Base-by-base conservation (phyloP, 768 basidiomycete species). In the Omphalotus guepiniiformis region DNA sequence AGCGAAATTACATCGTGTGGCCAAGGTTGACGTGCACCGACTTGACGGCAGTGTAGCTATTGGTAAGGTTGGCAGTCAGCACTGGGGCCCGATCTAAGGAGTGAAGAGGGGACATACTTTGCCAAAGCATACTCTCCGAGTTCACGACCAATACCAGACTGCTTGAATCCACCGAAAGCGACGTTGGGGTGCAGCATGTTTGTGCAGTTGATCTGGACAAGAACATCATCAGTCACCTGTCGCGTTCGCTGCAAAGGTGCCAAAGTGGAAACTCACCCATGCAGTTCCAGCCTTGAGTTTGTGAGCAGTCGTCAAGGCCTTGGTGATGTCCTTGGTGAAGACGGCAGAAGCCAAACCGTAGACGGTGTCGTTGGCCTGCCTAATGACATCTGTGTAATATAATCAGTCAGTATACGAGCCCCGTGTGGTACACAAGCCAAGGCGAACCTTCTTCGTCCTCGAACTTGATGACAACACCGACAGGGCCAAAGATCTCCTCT, bases 331-430 rank as follows among this genome's bases (percentile, higher is more conserved):
- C 57, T 74, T 67, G 38, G 85, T 77, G 71, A 88, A 89, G 47
- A 93, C 77, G 6, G 85, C 82, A 2, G 83, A 80, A 6, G 86
- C 88, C 23, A 93, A 76, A 34, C 92, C 92, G 66, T 90, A 90
- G 41, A 70, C 53, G 0, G 84, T 82, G 60, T 91, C 80, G 68
- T 93, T 93, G 36, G 88, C 91, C 60, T 74, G 69, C 29, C 63
- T 63, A 47, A 82, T 59, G 25, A 71, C 76, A 45, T 83, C 80
- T 45, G 35, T 15, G 18, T 19, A 23, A 4, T n/a, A 21, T 4
- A n/a, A 19, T 7, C 19, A 19, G 25, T 36, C 13, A 47, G 15
- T 37, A 26, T 8, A n/a, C 8, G 23, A 27, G 18, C 11, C 13
- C 23, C 30, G n/a, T 6, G 26, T 12, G 13, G 22, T 13, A 39